Conservation (phyloP, 129 eudicot species). For the Smallanthus sonchifolius region DNA sequence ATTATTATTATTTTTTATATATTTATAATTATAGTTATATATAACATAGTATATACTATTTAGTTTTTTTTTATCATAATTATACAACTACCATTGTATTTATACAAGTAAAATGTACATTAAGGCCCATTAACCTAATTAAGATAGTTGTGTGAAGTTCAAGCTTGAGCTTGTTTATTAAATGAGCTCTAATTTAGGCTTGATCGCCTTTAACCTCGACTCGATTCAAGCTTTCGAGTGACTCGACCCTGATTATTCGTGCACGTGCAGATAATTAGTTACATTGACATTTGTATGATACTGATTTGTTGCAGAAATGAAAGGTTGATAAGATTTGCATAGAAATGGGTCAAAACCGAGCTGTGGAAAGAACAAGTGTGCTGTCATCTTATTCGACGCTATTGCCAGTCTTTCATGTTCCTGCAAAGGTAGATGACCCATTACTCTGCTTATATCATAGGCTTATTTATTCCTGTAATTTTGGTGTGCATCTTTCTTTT, state of each 20-base stretch:
- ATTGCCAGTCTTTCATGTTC: constrained; percentile 3
- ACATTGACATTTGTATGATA: background rate
- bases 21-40: no score
- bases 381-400: constrained; percentile 3
- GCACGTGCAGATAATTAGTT: background rate
- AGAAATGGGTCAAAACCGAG: background rate
- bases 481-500: constrained; percentile 25
- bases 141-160: background rate
- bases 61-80: no score
- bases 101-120: background rate
- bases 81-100: background rate
- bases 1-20: no score
- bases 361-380: background rate
- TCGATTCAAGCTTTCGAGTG: background rate
- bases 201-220: background rate
- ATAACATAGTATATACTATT: no score
- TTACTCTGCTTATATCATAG: background rate
- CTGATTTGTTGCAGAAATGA: constrained; percentile 37
- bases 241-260: background rate
- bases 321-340: constrained; percentile 20
- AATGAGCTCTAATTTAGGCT: background rate
- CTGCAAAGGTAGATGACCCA: constrained; percentile 19
- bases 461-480: background rate
- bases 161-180: background rate
- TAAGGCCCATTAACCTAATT: no score